phyloP scores from a whole-genome alignment of 2,329 filamentous ascomycete genomes.

The Bipolaris cookei region DNA sequence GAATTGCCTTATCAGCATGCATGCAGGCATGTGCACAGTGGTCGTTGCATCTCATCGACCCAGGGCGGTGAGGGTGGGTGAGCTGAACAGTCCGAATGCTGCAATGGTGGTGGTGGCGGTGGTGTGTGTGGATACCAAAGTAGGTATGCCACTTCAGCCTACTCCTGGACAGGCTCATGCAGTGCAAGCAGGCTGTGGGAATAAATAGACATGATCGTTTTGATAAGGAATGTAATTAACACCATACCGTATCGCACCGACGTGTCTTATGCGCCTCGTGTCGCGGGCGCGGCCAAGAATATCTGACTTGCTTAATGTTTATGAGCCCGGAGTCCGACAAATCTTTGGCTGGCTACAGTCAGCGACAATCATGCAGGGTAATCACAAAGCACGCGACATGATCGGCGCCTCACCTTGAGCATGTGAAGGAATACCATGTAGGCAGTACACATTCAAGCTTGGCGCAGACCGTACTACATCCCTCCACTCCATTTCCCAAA shows the following conservation, averaged over 20 bases:
- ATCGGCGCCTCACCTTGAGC: neutral
- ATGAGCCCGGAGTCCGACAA: neutral
- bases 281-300: neutral
- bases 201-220: constrained; percentile 11
- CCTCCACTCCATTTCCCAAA: too few relatives aligned
- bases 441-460: constrained; percentile 15
- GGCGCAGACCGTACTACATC: constrained; percentile 11
- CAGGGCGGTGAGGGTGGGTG: constrained; percentile 5
- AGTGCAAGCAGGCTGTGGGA: constrained; percentile 13
- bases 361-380: neutral
- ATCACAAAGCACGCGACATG: neutral
- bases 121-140: neutral
- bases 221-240: neutral
- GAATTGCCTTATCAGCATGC: constrained; percentile 9
- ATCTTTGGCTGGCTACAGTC: neutral
- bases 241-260: neutral
- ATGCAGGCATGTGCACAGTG: constrained; percentile 2
- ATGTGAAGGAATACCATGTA: constrained; percentile 4
- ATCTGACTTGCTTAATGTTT: neutral
- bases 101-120: neutral
- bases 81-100: constrained; percentile 8
- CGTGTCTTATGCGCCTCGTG: neutral
- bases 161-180: constrained; percentile 10
- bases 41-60: neutral
- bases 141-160: neutral